Percentiles rank a stretch among this genome's conserved stretches.
Evolutionary conservation across 352 stramenopile genomes (phyloP).

Genomic region (Globisporangium irregulare): DNA sequence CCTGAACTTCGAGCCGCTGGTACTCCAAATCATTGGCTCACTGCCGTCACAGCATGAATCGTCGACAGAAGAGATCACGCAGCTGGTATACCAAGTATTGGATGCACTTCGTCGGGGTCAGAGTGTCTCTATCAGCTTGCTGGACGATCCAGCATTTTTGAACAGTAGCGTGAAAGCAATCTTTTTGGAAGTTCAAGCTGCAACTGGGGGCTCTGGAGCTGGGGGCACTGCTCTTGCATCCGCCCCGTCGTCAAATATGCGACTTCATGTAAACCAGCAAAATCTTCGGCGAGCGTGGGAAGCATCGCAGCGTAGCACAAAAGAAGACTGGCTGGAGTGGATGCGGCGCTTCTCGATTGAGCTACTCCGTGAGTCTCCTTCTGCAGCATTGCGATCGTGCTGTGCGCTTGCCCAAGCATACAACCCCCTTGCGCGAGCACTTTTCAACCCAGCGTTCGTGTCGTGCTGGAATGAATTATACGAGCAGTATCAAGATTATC

Average conservation of each 20-base stretch:
- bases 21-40: slow-evolving; percentile 59
- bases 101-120: slow-evolving; percentile 49
- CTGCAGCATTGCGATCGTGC: slow-evolving; percentile 90
- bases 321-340: slow-evolving; percentile 97
- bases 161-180: slow-evolving; percentile 42
- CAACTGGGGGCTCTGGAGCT: slow-evolving; percentile 19
- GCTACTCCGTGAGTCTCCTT: slow-evolving; percentile 96
- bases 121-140: slow-evolving; percentile 40
- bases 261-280: slow-evolving; percentile 91
- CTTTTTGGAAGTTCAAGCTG: slow-evolving; percentile 30
- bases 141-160: slow-evolving; percentile 54
- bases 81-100: slow-evolving; percentile 48
- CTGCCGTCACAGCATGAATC: slow-evolving; percentile 45
- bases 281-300: slow-evolving; percentile 94
- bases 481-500: slow-evolving; percentile 90
- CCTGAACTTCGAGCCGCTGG: slow-evolving; percentile 67
- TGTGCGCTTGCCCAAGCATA: slow-evolving; percentile 95
- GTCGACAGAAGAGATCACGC: slow-evolving; percentile 41
- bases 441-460: slow-evolving; percentile 99
- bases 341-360: slow-evolving; percentile 96
- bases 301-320: slow-evolving; percentile 89
- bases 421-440: slow-evolving; percentile 93
- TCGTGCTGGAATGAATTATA: slow-evolving; percentile 98
- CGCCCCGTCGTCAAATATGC: slow-evolving; percentile 46
- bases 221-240: slow-evolving; percentile 28